Base-by-base conservation (phyloP, 176 grass and related monocot genomes). In the Canna indica region DNA sequence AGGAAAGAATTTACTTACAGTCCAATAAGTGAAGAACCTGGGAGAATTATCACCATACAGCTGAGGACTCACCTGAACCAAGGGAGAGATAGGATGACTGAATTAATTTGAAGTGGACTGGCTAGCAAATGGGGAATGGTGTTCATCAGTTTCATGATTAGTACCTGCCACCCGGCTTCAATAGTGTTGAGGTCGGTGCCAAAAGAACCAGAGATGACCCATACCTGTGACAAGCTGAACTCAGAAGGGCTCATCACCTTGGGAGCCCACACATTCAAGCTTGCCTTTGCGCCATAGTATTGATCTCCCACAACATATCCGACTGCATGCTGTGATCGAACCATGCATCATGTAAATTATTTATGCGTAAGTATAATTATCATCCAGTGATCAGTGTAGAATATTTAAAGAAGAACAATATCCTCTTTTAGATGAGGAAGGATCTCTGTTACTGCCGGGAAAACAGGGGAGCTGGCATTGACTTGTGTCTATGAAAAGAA, bases 21-120 rank as follows among this genome's bases (percentile, higher is more conserved):
- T 94, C 95, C 95, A 94, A 69, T 99, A 99, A 0, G 90, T 88
- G 90, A 99, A 99, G 84, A 99, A 90, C 48, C 95, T 82, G 5
- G 95, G 90, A 24, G 61, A 80, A 71, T 69, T 71, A 78, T 99
- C 95, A 2, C 95, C 95, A 34, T 99, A 99, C 5, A 94, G 82
- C 72, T 90, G 65, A 22, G 95, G 95, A 78, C 95, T 99, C 24
- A 91, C 83, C 91, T 91, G 36, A 30, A 70, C 31, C 59, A 78
- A 1, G 36, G 30, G 36, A 22, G 16, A 11, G 41, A 44, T 44
- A n/a, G n/a, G n/a, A n/a, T n/a, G n/a, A n/a, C n/a, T n/a, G n/a
- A n/a, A n/a, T n/a, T n/a, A n/a, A n/a, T n/a, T n/a, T n/a, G n/a
- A n/a, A n/a, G n/a, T n/a, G n/a, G n/a, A n/a, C n/a, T n/a, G n/a